phyloP scores from a whole-genome alignment of 768 basidiomycete genomes.

The Amanita thiersii region DNA sequence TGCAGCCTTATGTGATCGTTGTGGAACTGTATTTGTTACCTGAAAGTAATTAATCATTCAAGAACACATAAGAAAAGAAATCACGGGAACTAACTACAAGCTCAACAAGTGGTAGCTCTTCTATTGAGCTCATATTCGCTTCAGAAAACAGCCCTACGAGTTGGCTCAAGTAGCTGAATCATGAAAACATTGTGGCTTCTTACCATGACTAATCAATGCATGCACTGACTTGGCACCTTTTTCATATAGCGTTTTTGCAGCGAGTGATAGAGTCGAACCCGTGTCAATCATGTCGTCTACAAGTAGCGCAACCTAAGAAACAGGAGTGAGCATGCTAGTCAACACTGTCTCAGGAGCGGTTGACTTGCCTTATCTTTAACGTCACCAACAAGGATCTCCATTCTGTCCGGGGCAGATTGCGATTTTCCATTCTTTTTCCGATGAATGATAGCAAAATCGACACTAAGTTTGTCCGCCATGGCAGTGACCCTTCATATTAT shows the following conservation, averaged over 20 bases:
- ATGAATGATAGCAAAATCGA: slow-evolving; percentile 95
- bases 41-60: slow-evolving; percentile 19
- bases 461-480: slow-evolving; percentile 90
- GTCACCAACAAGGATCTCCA: slow-evolving; percentile 94
- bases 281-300: slow-evolving; percentile 99
- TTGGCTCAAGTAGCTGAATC: slow-evolving; percentile 8
- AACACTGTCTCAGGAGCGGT: neutral
- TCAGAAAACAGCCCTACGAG: slow-evolving; percentile 70
- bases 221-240: slow-evolving; percentile 84
- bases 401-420: slow-evolving; percentile 60
- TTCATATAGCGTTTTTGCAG: slow-evolving; percentile 78
- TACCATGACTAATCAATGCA: slow-evolving; percentile 90
- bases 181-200: slow-evolving; percentile 10
- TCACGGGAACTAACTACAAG: slow-evolving; percentile 59
- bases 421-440: slow-evolving; percentile 73
- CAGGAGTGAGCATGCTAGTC: neutral
- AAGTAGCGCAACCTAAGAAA: slow-evolving; percentile 72
- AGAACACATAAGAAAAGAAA: neutral
- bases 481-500: slow-evolving; percentile 75
- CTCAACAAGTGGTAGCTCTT: slow-evolving; percentile 69
- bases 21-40: slow-evolving; percentile 96
- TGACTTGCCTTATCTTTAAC: slow-evolving; percentile 74
- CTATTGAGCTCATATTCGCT: slow-evolving; percentile 56
- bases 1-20: slow-evolving; percentile 51
- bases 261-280: slow-evolving; percentile 80